Evolutionary conservation across 1,284 basidiomycete genomes (phyloP), one percentile per base, ranked within the genome.

Genomic region (Cerrena zonata): DNA sequence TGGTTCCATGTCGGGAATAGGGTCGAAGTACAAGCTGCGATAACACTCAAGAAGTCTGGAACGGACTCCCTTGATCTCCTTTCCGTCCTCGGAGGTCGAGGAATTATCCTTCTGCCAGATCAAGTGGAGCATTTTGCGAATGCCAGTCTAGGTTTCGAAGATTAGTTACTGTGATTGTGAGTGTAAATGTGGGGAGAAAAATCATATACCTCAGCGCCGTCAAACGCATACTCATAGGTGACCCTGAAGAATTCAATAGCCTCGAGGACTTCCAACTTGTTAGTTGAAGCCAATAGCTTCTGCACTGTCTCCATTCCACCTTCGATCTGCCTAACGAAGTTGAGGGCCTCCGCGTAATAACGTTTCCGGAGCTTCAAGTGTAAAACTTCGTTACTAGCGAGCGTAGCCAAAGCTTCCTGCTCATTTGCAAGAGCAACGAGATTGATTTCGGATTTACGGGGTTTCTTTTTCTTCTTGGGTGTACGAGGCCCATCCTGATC

Each of bases 31-130:
- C 50, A 99, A 70, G 49, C 67, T 82, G 39, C 84, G 80, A 66
- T 99, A 98, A 62, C 89, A 91, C 58, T 98, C 95, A 58, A 99
- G 78, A 45, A 99, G 76, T 39, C 89, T 80, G 44, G 87, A 86
- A 10, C 92, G 82, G 53, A 98, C 79, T 15, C 94, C 93, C 66
- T 94, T 96, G 46, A 94, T 69, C 63, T 94, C 90, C 60, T 89
- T 88, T 12, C 87, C 89, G 53, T 91, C 89, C 63, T 92, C 91
- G 19, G 82, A 80, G 12, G 89, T 89, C 22, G 91, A 78, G 40
- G 77, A 87, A 65, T 94, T 94, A 66, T 98, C 95, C 65, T 98
- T 99, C 12, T 83, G 81, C 96, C 96, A 99, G 61, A 99, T 92
- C 34, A 99, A 77, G 69, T 99, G 96, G 4, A 99, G 67, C 95